Evolutionary conservation across 345 rosid species (phyloP), one percentile per base, ranked within the genome.

Genomic region (Garcia nutans): DNA sequence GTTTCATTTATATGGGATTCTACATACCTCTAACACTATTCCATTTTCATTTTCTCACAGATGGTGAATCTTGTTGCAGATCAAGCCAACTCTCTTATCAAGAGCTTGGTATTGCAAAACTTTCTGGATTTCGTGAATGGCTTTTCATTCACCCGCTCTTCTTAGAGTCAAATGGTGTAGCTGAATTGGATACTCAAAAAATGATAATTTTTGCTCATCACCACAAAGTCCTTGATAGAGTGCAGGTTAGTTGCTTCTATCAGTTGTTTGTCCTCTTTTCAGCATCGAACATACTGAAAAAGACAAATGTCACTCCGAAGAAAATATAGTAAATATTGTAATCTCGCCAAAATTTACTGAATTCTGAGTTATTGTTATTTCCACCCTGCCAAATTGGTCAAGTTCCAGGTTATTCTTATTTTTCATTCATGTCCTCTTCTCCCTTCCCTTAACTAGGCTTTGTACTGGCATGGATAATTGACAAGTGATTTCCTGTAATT

Each of bases 191-290:
- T 81, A 76, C 87, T 70, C 85, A 76, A 70, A 95, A 95, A 79
- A 95, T 90, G 97, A 86, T 95, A 70, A 84, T 95, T 81, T 95
- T 95, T 85, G 99, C 91, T 62, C 97, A 95, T 85, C 99, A 95
- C 79, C 97, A 86, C 78, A 93, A 87, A 88, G 99, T 95, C 86
- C 93, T 95, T 65, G 89, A 95, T 84, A 88, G 96, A 71, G 83
- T 95, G 75, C 97, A 95, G 92, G 99, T 95, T 62, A 81, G 86
- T 77, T 56, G 74, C 59, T 73, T 44, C 9, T 66, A 22, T 31
- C 15, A 33, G 44, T 69, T 24, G 4, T 52, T 54, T 33, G 15
- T 56, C 8, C 45, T 70, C n/a, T 31, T 33, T 54, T 54, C 8
- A 54, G 58, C 16, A 49, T 60, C 58, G 59, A 28, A 23, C 10